Base-by-base conservation (phyloP, 805 yeast species). In the Saccharomycopsis oosterbeekiorum region DNA sequence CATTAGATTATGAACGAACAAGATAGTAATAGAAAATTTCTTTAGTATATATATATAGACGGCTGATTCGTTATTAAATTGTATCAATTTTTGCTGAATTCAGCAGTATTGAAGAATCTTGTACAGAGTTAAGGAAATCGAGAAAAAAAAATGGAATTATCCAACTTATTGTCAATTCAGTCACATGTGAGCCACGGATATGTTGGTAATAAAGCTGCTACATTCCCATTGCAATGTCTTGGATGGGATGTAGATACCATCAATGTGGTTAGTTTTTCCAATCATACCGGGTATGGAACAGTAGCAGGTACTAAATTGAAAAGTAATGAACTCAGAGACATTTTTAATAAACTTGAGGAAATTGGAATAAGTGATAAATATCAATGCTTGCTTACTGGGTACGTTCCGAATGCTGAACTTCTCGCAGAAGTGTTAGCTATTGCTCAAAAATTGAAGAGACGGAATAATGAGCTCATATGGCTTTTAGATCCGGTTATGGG, bases 151-250 rank as follows among this genome's bases (percentile, higher is more conserved):
- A 47, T 47, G 53, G 53, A 47, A 47, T 47, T 47, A 26, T 12
- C 53, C 10, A 56, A 56, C 17, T 4, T 56, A 15, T 76, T 87
- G 1, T 79, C 88, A 2, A 77, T 91, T 10, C 93, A 89, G 67
- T 89, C 97, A 2, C 97, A 94, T 71, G 98, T 94, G 1, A 91
- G 84, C 1, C 98, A 93, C 70, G 99, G 99, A 1, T 87, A 89
- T 68, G 99, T 94, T 1, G 99, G 99, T 1, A 91, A 91, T 71
- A 81, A 85, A 61, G 96, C 97, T 0, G 89, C 94, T 0, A 88
- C 93, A 1, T 88, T 94, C 70, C 97, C 98, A 0, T 74, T 93
- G 24, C 97, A 93, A 69, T 76, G 84, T 51, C 77, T 82, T 55
- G 96, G 94, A 0, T 93, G 97, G 97, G 93, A 94, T 70, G 96